Conservation (phyloP, 306 rosid genomes). For the Castanopsis chinensis region DNA sequence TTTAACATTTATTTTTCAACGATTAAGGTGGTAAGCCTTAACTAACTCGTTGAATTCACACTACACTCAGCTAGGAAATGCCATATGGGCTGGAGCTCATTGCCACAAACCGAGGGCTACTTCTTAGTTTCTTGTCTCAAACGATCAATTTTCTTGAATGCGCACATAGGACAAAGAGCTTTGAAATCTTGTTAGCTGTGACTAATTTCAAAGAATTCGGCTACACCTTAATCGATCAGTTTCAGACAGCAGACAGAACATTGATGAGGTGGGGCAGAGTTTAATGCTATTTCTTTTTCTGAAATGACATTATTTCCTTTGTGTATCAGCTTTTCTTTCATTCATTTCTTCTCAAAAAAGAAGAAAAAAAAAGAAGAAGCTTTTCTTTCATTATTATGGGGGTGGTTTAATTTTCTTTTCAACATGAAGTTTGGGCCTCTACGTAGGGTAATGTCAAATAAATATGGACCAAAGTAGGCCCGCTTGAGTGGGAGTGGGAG, state of each 20-base stretch:
- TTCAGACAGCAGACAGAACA: not conserved
- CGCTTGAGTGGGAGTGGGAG: not conserved
- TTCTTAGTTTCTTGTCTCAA: not conserved
- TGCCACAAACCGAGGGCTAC: no score
- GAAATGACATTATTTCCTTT: not conserved
- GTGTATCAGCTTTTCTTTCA: not conserved
- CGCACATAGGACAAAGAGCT: not conserved
- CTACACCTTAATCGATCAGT: not conserved
- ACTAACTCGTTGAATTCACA: no score
- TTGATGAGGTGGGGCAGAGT: not conserved
- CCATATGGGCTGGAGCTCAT: no score
- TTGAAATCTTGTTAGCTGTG: not conserved
- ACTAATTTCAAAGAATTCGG: constrained; percentile 1
- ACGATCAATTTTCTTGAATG: not conserved
- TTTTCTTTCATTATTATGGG: no score
- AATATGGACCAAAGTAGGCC: not conserved
- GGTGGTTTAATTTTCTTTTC: no score
- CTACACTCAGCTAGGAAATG: no score
- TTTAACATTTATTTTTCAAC: no score
- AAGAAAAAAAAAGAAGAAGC: no score
- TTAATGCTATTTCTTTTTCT: not conserved
- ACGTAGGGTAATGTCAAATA: not conserved
- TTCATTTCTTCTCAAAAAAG: no score
- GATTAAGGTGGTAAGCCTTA: no score
- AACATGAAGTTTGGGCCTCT: not conserved